Base-by-base conservation (phyloP, 108 stramenopile species). In the Nitzschia inconspicua region DNA sequence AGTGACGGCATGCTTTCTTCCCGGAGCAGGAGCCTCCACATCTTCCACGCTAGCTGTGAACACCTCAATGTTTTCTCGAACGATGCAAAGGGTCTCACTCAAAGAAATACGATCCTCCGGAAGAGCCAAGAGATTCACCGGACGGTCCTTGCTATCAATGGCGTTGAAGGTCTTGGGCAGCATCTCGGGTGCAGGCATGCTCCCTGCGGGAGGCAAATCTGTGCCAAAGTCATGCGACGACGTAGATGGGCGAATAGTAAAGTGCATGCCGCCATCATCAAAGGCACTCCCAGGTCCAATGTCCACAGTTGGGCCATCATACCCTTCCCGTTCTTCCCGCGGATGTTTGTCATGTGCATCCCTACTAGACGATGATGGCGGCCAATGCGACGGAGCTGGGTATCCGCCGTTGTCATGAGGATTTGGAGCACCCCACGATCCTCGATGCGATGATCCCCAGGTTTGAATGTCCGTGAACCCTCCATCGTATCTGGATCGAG, bases 11-110 rank as follows among this genome's bases (percentile, higher is more conserved):
- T 86, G 81, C 65, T 94, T 94, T 23, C 93, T 66, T 30, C 93
- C 93, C 11, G 93, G 93, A 13, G 93, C 93, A 8, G 93, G 93
- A 25, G 93, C 93, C 37, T 83, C 82, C 30, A 94, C 84, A 56
- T 94, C 93, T 10, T 63, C 75, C 27, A 70, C 64, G 1, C 87
- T 89, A 27, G 93, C 93, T 11, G 83, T 85, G 40, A 94, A 94
- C 0, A 94, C 87, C 60, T 94, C 93, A 39, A 94, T 78, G 43
- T 94, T 72, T 57, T 89, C 89, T 5, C 93, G 80, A 55, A 94
- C 77, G 63, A 87, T 80, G 29, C 89, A 88, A 8, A 94, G 76
- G 19, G 93, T 91, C 51, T 94, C 93, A 47, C 84, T 86, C 27
- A 94, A 63, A 34, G 89, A 84, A 30, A 86, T 82, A n/a, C 85